Base-by-base conservation (phyloP, 2,329 filamentous ascomycete genomes). In the Pleoardoris graminearum region DNA sequence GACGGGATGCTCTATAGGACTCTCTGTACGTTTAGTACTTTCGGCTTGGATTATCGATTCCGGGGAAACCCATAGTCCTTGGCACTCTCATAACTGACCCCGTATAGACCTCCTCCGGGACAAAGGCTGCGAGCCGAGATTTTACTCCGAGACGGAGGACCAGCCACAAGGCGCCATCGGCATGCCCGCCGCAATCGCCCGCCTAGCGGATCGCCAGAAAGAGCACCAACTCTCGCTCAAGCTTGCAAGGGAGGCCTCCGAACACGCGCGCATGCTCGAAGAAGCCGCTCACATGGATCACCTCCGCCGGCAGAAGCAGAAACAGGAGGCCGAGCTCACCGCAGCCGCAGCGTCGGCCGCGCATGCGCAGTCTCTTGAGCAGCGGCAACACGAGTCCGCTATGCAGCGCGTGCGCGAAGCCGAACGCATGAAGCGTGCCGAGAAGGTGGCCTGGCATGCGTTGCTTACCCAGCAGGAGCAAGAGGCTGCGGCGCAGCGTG, bases 161-260 rank as follows among this genome's bases (percentile, higher is more conserved):
- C 68, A 72, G 42, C 68, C 72, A 1, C 60, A 73, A 5, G 70
- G 73, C 27, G 68, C 70, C 12, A 61, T 75, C 3, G 70, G 68
- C 32, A 58, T 72, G 38, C 69, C 69, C 3, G 12, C 55, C 1
- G 32, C 59, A n/a, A 61, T 71, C n/a, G 56, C 55, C 1, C 57
- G 58, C 16, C 63, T 72, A n/a, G 66, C 63, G 12, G 67, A 68
- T 37, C 61, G 59, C 14, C 63, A 70, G 49, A 70, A 67, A 43
- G 63, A 68, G 23, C 69, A 72, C 54, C 52, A 62, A 14, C 62
- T 71, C 19, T 52, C 59, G 0, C 57, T 72, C 17, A 56, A 55
- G 6, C 62, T 69, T 14, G 66, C 66, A 1, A 55, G 60, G 29
- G 65, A 71, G 42, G 57, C 54, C 5, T 59, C 61, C 27, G 69